Conservation (phyloP, 2,329 filamentous ascomycete genomes). For the Conoideocrella luteorostrata region DNA sequence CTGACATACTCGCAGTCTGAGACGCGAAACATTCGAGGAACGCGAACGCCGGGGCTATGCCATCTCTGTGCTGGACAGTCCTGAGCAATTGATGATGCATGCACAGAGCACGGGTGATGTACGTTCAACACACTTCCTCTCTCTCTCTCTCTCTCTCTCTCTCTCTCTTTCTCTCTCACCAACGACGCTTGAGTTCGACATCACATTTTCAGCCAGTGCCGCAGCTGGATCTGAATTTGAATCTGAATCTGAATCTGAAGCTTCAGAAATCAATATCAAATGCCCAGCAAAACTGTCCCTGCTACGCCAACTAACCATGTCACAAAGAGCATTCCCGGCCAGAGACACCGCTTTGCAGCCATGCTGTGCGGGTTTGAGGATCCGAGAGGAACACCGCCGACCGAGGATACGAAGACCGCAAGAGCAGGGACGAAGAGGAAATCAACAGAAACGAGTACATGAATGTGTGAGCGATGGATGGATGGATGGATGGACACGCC, state of each 20-base stretch:
- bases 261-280: too few relatives aligned
- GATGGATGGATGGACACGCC: too few relatives aligned
- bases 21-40: slow-evolving; percentile 36
- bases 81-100: slow-evolving; percentile 54
- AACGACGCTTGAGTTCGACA: slow-evolving; percentile 20
- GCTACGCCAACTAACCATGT: too few relatives aligned
- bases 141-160: not conserved
- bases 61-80: slow-evolving; percentile 47
- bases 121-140: slow-evolving; percentile 20
- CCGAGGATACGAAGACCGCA: too few relatives aligned
- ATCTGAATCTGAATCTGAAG: too few relatives aligned
- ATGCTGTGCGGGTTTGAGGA: slow-evolving; percentile 46
- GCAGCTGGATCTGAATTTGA: too few relatives aligned
- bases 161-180: not conserved
- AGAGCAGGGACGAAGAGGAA: too few relatives aligned
- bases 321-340: slow-evolving; percentile 53
- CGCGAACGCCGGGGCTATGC: slow-evolving; percentile 43
- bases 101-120: slow-evolving; percentile 50
- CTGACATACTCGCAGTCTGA: too few relatives aligned
- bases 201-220: slow-evolving; percentile 49
- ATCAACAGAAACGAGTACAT: too few relatives aligned
- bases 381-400: too few relatives aligned
- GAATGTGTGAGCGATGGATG: too few relatives aligned
- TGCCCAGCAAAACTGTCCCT: too few relatives aligned
- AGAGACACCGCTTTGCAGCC: slow-evolving; percentile 49